Base-by-base conservation (phyloP, 192 early-diverging fungal genomes). In the Helicostylum pulchrum region DNA sequence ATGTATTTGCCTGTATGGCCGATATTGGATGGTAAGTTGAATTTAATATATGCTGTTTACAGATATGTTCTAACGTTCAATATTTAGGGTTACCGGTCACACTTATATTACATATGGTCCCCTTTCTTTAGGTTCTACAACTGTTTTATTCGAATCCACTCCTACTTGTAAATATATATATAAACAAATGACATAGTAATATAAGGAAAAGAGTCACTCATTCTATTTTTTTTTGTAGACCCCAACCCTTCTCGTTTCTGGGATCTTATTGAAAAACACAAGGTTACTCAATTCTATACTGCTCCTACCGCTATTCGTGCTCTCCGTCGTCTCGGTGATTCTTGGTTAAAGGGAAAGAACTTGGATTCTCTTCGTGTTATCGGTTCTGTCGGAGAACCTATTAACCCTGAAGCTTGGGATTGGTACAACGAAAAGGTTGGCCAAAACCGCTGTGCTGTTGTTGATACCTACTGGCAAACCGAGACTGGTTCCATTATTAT, bases 221-320 rank as follows among this genome's bases (percentile, higher is more conserved):
- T 39, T 39, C 15, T 15, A 20, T 6, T 12, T 34, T 10, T 55
- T 68, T 77, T 1, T 79, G n/a, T 81, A 78, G 92, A 94, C 75
- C 95, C 95, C 44, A 87, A 88, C 51, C 84, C 90, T 20, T 80
- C 82, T 57, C 84, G 90, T 49, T 91, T 85, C 84, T 92, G 91
- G 91, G 79, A 88, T 71, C 78, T 90, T 20, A 84, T 96, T 36
- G 88, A 90, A 70, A 86, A 91, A 55, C 88, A 93, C 84, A 89
- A 91, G 77, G 77, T 98, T 72, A 96, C 94, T 39, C 93, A 95
- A 75, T 94, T 98, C 72, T 98, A 98, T 83, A 98, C 95, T 32
- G 95, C 95, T 2, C 95, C 95, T 43, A 98, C 95, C 23, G 95
- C 95, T 56, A 96, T 98, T 70, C 89, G 95, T 59, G 90, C 94